Percentiles rank a stretch among this genome's conserved stretches.
These are phyloP conservation scores for Leishmania gerbilli DNA, from an alignment of 208 protist species.

Conservation along the genomic window DNA sequence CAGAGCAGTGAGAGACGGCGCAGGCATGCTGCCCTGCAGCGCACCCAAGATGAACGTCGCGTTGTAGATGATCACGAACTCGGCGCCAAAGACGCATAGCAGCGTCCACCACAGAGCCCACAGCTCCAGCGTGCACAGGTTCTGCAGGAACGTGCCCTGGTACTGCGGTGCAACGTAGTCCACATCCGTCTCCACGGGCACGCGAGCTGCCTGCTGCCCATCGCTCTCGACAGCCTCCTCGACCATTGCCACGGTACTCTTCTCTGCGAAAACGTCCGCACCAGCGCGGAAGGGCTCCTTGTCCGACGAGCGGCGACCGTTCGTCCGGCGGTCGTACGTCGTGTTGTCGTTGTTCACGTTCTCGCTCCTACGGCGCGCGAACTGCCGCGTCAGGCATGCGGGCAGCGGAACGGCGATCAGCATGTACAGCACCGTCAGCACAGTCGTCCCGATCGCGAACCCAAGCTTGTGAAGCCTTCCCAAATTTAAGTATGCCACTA, in stretches of 20 bases:
- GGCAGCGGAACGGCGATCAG: conserved; percentile 46
- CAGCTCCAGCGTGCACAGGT: conserved; percentile 33
- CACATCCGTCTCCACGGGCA: conserved; percentile 34
- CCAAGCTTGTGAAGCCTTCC: conserved; percentile 12
- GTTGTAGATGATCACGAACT: conserved; percentile 63
- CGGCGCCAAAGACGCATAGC: conserved; percentile 41
- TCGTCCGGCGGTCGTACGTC: background rate
- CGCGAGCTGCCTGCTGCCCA: background rate
- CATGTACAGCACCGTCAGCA: conserved; percentile 34
- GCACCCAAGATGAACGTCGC: conserved; percentile 46
- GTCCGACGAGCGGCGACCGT: background rate
- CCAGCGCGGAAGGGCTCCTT: conserved; percentile 11
- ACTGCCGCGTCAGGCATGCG: background rate
- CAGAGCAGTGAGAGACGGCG: conserved; percentile 34
- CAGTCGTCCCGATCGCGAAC: conserved; percentile 46
- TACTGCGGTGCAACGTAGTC: conserved; percentile 73
- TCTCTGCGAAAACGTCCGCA: conserved; percentile 1
- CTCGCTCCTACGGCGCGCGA: conserved; percentile 7
- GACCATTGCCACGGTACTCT: background rate
- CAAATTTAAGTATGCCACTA: conserved; percentile 38
- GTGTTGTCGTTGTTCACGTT: conserved; percentile 4
- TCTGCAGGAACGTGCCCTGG: conserved; percentile 49
- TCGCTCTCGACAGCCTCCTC: background rate
- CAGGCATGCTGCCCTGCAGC: conserved; percentile 25
- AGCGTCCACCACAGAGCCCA: conserved; percentile 50